These are phyloP conservation scores for Termitomyces sp. DNA, from an alignment of 768 basidiomycete genomes.

Conservation along the genomic window DNA sequence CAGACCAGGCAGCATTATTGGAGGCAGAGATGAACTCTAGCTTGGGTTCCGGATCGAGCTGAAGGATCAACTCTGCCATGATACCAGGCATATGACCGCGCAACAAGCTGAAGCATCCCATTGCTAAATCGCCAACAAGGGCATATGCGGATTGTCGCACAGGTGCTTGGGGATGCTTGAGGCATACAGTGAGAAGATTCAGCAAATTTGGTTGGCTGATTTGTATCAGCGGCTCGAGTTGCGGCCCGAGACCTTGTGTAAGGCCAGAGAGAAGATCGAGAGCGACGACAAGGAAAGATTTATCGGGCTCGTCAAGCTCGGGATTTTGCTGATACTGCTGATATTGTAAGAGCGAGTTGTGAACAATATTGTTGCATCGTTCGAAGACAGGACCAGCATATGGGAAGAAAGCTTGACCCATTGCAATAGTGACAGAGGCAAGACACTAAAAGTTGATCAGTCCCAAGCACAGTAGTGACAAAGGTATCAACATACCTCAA, in stretches of 20 bases:
- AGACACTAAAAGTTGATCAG: constrained; percentile 61
- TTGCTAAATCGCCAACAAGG: constrained; percentile 96
- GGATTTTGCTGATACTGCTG: constrained; percentile 86
- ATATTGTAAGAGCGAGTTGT: constrained; percentile 77
- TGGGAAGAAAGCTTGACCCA: constrained; percentile 82
- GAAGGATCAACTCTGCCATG: constrained; percentile 84
- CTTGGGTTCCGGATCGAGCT: constrained; percentile 91
- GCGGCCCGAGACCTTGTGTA: constrained; percentile 86
- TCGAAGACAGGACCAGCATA: constrained; percentile 92
- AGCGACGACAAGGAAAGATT: constrained; percentile 95
- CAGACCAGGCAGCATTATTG: constrained; percentile 99
- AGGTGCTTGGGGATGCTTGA: constrained; percentile 94
- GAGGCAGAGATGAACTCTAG: constrained; percentile 94
- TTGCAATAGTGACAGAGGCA: constrained; percentile 95
- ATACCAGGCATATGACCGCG: constrained; percentile 84
- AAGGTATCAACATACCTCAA: constrained; percentile 63
- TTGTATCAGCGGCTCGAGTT: constrained; percentile 70
- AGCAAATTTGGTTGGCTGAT: constrained; percentile 75
- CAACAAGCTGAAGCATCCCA: constrained; percentile 87
- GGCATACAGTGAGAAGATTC: constrained; percentile 77
- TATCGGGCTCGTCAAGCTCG: constrained; percentile 92
- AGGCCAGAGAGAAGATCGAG: constrained; percentile 95
- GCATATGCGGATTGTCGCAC: constrained; percentile 97
- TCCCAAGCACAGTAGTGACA: background rate
- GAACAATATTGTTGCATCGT: constrained; percentile 84